Conservation (phyloP, 1,284 basidiomycete species). For the Chalciporus piperatoides region DNA sequence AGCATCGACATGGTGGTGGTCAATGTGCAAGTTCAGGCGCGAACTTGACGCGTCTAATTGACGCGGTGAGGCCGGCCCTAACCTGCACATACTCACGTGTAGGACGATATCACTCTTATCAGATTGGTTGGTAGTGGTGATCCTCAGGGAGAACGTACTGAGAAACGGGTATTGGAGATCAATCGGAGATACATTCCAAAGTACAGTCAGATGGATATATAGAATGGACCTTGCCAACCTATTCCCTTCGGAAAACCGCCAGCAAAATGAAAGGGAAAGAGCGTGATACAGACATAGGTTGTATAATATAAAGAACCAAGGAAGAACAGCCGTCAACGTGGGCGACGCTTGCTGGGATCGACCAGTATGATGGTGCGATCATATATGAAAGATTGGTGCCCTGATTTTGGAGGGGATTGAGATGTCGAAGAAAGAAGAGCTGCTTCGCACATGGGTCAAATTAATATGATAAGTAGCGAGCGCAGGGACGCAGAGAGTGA, state of each 20-base stretch:
- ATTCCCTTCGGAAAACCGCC: conserved; percentile 6
- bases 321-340: neutral
- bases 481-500: neutral
- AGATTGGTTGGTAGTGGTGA: too few relatives aligned
- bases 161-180: neutral
- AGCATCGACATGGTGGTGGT: conserved; percentile 52
- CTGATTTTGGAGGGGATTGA: conserved; percentile 5
- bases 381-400: conserved; percentile 11
- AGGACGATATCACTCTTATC: neutral
- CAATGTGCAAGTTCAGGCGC: conserved; percentile 11
- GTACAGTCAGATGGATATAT: conserved; percentile 12
- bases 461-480: conserved; percentile 6
- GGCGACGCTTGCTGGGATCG: neutral
- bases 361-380: conserved; percentile 6
- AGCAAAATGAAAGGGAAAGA: conserved; percentile 8
- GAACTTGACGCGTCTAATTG: conserved; percentile 11
- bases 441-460: conserved; percentile 5
- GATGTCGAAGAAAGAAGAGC: neutral
- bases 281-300: conserved; percentile 9
- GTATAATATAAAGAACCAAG: neutral
- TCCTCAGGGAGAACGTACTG: too few relatives aligned
- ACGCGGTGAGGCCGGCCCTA: conserved; percentile 32
- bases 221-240: conserved; percentile 6
- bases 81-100: conserved; percentile 10
- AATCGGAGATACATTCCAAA: conserved; percentile 3